These are phyloP conservation scores for Boletus bicolor DNA, from an alignment of 768 basidiomycete genomes.

Conservation along the genomic window DNA sequence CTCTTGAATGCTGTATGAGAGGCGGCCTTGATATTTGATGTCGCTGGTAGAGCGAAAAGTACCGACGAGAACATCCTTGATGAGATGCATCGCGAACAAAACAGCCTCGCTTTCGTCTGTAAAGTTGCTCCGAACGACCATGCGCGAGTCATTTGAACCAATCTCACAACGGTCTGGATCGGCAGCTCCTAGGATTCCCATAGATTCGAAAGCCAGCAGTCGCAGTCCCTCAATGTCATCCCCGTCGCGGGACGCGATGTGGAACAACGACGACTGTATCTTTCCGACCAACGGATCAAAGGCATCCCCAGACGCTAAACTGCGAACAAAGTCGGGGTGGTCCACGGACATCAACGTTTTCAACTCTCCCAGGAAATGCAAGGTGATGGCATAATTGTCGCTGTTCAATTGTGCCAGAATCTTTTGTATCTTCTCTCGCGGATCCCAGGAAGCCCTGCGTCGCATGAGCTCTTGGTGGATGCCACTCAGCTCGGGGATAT, in stretches of 20 bases:
- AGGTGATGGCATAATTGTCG: constrained; percentile 77
- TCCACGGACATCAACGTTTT: constrained; percentile 56
- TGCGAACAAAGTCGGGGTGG: constrained; percentile 50
- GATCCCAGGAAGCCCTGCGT: constrained; percentile 48
- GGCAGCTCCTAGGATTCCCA: constrained; percentile 88
- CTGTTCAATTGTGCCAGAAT: constrained; percentile 72
- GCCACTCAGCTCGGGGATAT: constrained; percentile 60
- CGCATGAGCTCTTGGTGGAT: constrained; percentile 41
- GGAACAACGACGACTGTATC: constrained; percentile 63
- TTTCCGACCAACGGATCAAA: constrained; percentile 77
- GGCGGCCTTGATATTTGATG: constrained; percentile 82
- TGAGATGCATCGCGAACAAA: constrained; percentile 80
- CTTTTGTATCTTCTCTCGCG: constrained; percentile 53
- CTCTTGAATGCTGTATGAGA: constrained; percentile 92
- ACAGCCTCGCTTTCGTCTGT: constrained; percentile 72
- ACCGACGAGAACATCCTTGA: constrained; percentile 79
- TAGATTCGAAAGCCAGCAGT: constrained; percentile 79
- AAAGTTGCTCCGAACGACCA: constrained; percentile 80
- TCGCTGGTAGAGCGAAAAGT: constrained; percentile 94
- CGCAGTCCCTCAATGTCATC: constrained; percentile 69
- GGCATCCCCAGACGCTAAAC: constrained; percentile 75
- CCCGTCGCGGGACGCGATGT: constrained; percentile 72
- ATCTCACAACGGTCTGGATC: constrained; percentile 92
- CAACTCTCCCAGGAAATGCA: constrained; percentile 74
- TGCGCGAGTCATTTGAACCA: constrained; percentile 50